A percentile compares a stretch with the other conserved stretches of the same genome.
Conservation (phyloP, 163 green algal genomes). For the Coccomyxa subellipsoidea region DNA sequence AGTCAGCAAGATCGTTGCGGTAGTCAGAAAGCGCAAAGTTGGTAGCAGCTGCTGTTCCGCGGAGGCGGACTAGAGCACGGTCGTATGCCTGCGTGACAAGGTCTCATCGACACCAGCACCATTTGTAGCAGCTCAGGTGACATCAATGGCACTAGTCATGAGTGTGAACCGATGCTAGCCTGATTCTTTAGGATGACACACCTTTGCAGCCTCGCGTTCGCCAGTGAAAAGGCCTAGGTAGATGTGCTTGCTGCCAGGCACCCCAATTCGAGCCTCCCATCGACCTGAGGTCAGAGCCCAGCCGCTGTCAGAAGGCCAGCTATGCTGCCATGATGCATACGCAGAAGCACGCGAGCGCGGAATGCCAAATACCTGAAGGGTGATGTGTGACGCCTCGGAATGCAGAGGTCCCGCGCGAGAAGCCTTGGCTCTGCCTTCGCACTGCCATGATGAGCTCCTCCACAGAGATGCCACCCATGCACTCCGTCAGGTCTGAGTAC, state of each 20-base stretch:
- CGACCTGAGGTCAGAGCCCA: slow-evolving; percentile 40
- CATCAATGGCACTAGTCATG: too few species aligned
- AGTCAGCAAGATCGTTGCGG: slow-evolving; percentile 68
- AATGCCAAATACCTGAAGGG: slow-evolving; percentile 48
- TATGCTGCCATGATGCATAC: not conserved
- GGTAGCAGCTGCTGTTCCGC: slow-evolving; percentile 69
- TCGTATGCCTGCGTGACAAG: slow-evolving; percentile 27
- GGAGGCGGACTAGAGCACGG: slow-evolving; percentile 59
- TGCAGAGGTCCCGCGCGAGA: slow-evolving; percentile 72
- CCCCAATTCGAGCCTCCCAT: slow-evolving; percentile 85
- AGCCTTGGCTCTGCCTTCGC: slow-evolving; percentile 78
- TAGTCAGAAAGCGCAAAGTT: slow-evolving; percentile 86
- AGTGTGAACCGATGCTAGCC: slow-evolving; percentile 55
- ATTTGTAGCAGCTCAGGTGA: too few species aligned
- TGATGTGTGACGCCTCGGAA: slow-evolving; percentile 85
- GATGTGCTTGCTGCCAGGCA: slow-evolving; percentile 78
- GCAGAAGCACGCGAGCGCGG: not conserved
- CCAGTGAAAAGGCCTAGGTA: slow-evolving; percentile 71
- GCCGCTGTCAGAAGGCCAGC: too few species aligned
- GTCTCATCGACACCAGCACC: too few species aligned
- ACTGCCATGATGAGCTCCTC: slow-evolving; percentile 93
- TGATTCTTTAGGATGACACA: not conserved
- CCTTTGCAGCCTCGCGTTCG: slow-evolving; percentile 61
- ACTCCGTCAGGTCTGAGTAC: slow-evolving; percentile 73
- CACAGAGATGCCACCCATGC: slow-evolving; percentile 73